Evolutionary conservation across 1,139 yeast species (phyloP), one percentile per base, ranked within the genome.

Genomic region (Groenewaldozyma sp.): DNA sequence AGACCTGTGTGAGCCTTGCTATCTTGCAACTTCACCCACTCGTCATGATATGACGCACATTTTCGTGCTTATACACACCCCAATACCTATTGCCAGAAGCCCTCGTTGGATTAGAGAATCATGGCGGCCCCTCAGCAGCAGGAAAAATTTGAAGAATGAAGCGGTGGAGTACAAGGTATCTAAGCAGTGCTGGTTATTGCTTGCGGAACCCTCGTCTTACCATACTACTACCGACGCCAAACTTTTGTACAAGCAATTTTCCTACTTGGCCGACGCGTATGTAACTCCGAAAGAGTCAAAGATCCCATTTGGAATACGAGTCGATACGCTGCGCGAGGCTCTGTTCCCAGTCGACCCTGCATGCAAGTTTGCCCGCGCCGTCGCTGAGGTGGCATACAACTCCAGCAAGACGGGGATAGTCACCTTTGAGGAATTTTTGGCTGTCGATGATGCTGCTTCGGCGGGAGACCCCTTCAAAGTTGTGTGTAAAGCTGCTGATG

Each of bases 1-100:
- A 28, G 64, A 60, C 40, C 38, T 60, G 21, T 59, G 64, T 38
- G 53, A 52, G 33, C 41, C 37, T 10, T 59, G 63, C 22, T 13
- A 29, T 9, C 11, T 10, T 43, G 60, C 37, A 10, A 24, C 24
- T n/a, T 17, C 45, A 1, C 40, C 47, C 3, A 43, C 42, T 9
- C 31, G 48, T 3, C 63, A 58, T 39, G 43, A 49, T 24, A 43
- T 39, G 9, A 39, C 37, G 7, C 63, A 58, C 40, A 37, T 51
- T 16, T 45, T 54, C 20, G 34, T 50, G 37, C 51, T 49, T 37
- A 52, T 58, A 24, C 41, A 46, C 27, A 45, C 50, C 4, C 60
- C 63, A 3, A 48, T 58, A 9, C 62, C 63, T 18, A 41, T 55
- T 13, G 46, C 50, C 42, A 45, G 45, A 27, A 45, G 48, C 21